Evolutionary conservation across 345 rosid species (phyloP), one percentile per base, ranked within the genome.

Genomic region (Rhizophora apiculata): DNA sequence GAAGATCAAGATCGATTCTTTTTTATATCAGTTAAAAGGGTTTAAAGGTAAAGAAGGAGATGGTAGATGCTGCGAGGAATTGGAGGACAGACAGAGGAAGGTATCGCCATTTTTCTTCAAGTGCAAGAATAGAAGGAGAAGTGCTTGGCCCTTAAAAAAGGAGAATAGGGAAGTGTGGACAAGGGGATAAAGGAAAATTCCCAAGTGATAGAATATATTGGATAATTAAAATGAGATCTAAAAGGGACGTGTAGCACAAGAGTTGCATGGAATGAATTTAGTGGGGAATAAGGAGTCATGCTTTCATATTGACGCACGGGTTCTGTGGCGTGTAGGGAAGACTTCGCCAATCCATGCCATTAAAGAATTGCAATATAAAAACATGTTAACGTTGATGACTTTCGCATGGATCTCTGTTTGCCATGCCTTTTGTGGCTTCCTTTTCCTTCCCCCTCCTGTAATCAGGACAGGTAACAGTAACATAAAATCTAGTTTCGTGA

Each of bases 21-120:
- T 2, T 32, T 16, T 2, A 9, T 31, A 27, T 51, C 18, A 22
- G 22, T 60, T 51, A 61, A 64, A 30, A 52, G 58, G 68, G 65
- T 65, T 78, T 72, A 80, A 30, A 72, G 85, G 76, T 87, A 90
- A 68, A 88, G 83, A 24, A 90, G 93, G 66, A 87, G 89, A 76
- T 65, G 86, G 78, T 81, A 83, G 24, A 67, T 67, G 54, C 70
- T 66, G 48, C 46, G 60, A 43, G 82, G 69, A 67, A 68, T 64
- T 32, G 78, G 78, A 60, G 86, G 79, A 66, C 80, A 76, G 82
- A 84, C 54, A 62, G 85, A 79, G 65, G 83, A 75, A 67, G 82
- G 78, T 31, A 58, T 67, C 69, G 46, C 72, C 89, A 83, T 86
- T 78, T 43, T 80, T 82, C 76, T 73, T 68, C 77, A 60, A 73